Percentiles rank a stretch among this genome's conserved stretches.
phyloP scores from a whole-genome alignment of 441 rosid genomes.

The Croton setiger region DNA sequence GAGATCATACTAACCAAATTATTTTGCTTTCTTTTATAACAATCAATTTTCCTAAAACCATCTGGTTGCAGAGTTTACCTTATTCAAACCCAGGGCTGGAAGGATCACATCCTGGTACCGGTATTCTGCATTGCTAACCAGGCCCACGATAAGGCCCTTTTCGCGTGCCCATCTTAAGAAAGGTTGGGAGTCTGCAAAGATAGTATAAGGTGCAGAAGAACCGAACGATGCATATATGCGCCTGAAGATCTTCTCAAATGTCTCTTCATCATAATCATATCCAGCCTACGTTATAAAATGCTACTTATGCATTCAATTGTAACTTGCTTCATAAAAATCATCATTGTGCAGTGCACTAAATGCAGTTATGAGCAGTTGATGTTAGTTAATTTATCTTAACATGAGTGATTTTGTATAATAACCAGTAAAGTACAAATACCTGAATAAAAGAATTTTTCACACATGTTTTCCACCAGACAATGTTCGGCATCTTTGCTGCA shows the following conservation, averaged over 20 bases:
- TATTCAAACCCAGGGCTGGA: conserved; percentile 77
- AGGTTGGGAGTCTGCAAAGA: conserved; percentile 77
- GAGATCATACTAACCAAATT: not conserved
- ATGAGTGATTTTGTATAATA: not conserved
- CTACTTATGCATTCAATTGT: not conserved
- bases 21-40: not conserved
- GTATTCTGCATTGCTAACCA: conserved; percentile 86
- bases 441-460: conserved; percentile 77
- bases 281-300: conserved; percentile 66
- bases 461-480: conserved; percentile 91
- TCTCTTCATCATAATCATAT: conserved; percentile 88
- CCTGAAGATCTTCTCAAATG: conserved; percentile 80
- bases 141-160: conserved; percentile 66
- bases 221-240: conserved; percentile 93
- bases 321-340: not conserved
- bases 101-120: conserved; percentile 88
- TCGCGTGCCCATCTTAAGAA: conserved; percentile 85
- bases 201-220: conserved; percentile 85
- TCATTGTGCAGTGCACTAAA: not conserved
- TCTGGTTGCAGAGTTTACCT: conserved; percentile 39
- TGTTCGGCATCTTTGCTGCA: conserved; percentile 79
- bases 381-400: not conserved
- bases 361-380: not conserved
- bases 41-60: too few relatives aligned
- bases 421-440: conserved; percentile 33